phyloP scores from a whole-genome alignment of 768 basidiomycete genomes.

The Hypholoma fasciculare region DNA sequence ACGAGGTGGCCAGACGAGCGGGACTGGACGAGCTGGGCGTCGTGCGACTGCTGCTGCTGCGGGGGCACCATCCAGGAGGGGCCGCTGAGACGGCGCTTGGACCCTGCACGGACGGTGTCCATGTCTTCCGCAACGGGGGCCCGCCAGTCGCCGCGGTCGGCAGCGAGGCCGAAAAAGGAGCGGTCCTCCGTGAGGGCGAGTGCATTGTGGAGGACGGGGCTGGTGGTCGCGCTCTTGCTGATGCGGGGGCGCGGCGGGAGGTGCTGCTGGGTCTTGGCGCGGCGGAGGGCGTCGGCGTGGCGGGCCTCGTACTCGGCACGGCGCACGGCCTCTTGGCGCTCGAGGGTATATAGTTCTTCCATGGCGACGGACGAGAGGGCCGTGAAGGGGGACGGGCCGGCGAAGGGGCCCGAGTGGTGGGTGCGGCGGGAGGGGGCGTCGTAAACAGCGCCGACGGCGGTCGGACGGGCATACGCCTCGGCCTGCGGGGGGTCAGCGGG shows the following conservation, averaged over 20 bases:
- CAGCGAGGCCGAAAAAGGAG: conserved; percentile 39
- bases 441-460: conserved; percentile 42
- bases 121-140: not conserved
- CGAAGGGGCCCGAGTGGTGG: conserved; percentile 17
- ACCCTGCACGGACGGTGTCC: conserved; percentile 14
- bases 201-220: conserved; percentile 49
- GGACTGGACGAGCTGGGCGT: conserved; percentile 28
- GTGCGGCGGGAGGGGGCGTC: conserved; percentile 36
- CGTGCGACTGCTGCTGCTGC: conserved; percentile 18
- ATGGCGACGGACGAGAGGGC: conserved; percentile 76
- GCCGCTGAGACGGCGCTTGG: conserved; percentile 51
- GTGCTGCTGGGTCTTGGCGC: conserved; percentile 67
- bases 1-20: conserved; percentile 44
- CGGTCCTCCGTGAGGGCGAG: conserved; percentile 36
- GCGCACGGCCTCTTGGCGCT: conserved; percentile 80
- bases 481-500: conserved; percentile 29
- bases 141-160: conserved; percentile 32
- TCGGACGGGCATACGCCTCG: conserved; percentile 62
- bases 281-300: conserved; percentile 62
- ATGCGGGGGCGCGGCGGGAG: conserved; percentile 27
- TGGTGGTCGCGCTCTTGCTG: conserved; percentile 70
- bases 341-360: conserved; percentile 87
- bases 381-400: conserved; percentile 53
- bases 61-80: conserved; percentile 54
- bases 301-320: conserved; percentile 86